Evolutionary conservation across 176 grass and related monocot species (phyloP).

Genomic region (Secale cereale): DNA sequence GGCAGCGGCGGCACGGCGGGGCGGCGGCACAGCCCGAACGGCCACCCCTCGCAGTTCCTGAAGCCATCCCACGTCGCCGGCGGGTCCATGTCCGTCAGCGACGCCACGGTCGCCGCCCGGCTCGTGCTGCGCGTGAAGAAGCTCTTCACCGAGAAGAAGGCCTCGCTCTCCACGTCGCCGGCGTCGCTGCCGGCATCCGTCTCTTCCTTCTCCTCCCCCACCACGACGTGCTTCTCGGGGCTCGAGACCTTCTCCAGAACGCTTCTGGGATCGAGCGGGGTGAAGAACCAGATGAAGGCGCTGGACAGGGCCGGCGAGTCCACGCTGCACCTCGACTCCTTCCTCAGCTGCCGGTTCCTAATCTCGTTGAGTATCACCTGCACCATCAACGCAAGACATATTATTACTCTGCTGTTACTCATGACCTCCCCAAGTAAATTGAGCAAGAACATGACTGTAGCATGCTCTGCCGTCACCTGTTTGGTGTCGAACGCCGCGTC

Average conservation of each 20-base stretch:
- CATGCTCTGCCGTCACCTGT: conserved; percentile 13
- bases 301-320: conserved; percentile 26
- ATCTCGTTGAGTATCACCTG: conserved; percentile 82
- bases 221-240: conserved; percentile 1
- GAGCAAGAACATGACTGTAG: background rate
- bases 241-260: conserved; percentile 32
- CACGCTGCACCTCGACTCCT: conserved; percentile 35
- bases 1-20: conserved; percentile 69
- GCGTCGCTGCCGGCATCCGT: background rate
- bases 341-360: conserved; percentile 56
- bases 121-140: conserved; percentile 78
- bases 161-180: conserved; percentile 49
- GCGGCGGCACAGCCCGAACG: conserved; percentile 78
- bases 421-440: background rate
- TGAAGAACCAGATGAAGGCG: conserved; percentile 47
- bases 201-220: background rate
- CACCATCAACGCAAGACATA: background rate
- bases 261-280: conserved; percentile 31
- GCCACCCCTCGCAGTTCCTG: conserved; percentile 83
- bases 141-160: conserved; percentile 88
- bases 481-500: conserved; percentile 45
- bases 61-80: conserved; percentile 49
- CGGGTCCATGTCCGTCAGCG: conserved; percentile 35
- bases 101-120: conserved; percentile 42
- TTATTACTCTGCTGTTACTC: background rate